Evolutionary conservation across 2,329 filamentous ascomycete species (phyloP), one percentile per base, ranked within the genome.

Genomic region (Shiraia bambusicola): DNA sequence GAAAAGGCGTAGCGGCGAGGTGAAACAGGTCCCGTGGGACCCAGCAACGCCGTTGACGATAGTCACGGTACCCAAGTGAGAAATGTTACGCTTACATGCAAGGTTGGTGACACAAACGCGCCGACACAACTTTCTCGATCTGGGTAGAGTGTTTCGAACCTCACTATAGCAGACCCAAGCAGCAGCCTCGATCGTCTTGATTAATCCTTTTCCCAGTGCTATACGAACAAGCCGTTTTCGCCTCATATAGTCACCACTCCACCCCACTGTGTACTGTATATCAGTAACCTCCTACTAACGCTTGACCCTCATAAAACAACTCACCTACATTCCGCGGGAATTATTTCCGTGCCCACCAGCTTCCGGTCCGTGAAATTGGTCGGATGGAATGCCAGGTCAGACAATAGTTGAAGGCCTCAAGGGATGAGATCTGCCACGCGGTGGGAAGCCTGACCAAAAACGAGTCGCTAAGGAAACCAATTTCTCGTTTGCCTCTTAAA

Each of bases 51-150:
- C 51, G 50, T 58, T 34, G 50, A 27, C 51, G 48, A 56, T 66
- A 52, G 53, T 54, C 56, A 27, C 51, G 48, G 56, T 66, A 52
- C 54, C 54, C 56, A 47, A 47, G 25, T 30, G 39, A 58, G 50
- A 51, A 63, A 65, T 62, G 58, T 41, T 49, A 51, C 47, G 8
- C 38, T 34, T 47, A 27, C 39, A 64, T 59, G 58, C 56, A 63
- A 66, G 60, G 55, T 58, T 47, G 50, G 57, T 62, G 31, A 42
- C 40, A 64, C 59, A 41, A 40, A 40, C 38, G 36, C 39, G 37
- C 42, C 26, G 14, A 36, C 27, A 29, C 24, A 11, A 42, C 37
- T 17, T 34, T 36, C 37, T 45, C 22, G 50, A 48, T 40, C 35
- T 28, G 22, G 48, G 37, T 10, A 28, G 19, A 34, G 49, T 47